Base-by-base conservation (phyloP, 2,329 filamentous ascomycete species). In the Curvularia spicifera region DNA sequence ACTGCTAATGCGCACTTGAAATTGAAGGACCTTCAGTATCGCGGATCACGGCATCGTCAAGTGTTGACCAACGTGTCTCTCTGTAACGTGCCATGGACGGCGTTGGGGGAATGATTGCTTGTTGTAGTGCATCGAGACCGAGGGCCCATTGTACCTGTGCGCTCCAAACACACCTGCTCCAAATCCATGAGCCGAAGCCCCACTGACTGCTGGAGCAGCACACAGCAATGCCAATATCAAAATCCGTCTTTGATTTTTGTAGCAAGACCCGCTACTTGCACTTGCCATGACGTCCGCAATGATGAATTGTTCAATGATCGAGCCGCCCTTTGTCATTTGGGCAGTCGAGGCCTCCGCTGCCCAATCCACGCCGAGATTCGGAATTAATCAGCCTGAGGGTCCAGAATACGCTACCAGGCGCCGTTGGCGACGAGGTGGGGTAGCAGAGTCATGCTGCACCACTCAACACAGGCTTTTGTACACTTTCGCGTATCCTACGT, bases 1-100 rank as follows among this genome's bases (percentile, higher is more conserved):
- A 80, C 70, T 82, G 80, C 63, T 82, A 68, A 78, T 31, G 46
- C 29, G 50, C 55, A 53, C 20, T 48, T 33, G 47, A 53, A 35
- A 58, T 50, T 45, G 22, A 43, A 56, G 51, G 52, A 43, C 31
- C 47, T 43, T 45, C 24, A 31, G 54, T 61, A 50, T 51, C 49
- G 26, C 48, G 49, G 44, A 54, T 53, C 43, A 63, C 52, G 51
- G 29, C 54, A 51, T 53, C 31, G 39, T 50, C 43, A 48, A 31
- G 24, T 56, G 49, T 55, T 58, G 37, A 45, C 42, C 50, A 28
- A 51, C 28, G 39, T 54, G 47, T 51, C 22, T 33, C 51, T 37
- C 42, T 22, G 57, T 57, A 52, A 62, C 54, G 52, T 63, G 47
- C 37, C 43, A 52, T 57, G 39, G 46, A 35, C 37, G 50, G 31